Evolutionary conservation across 306 rosid genomes (phyloP).

Genomic region (Rubus idaeus): DNA sequence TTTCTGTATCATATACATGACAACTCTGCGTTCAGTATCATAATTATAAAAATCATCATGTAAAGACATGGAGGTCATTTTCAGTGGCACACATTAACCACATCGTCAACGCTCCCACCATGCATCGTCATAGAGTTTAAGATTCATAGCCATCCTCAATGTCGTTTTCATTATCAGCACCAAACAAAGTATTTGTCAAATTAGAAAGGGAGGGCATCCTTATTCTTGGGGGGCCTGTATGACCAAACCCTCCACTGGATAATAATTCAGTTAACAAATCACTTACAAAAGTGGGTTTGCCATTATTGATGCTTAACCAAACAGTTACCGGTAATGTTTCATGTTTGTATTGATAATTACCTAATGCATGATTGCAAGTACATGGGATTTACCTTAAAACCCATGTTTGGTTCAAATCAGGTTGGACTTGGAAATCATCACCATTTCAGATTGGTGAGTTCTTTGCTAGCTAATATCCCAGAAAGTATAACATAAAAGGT

Average conservation of each 20-base stretch:
- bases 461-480: background rate
- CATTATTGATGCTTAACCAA: background rate
- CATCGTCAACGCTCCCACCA: constrained; percentile 18
- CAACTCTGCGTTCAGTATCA: constrained; percentile 26
- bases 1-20: constrained; percentile 21
- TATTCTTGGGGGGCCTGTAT: background rate
- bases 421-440: too few relatives aligned
- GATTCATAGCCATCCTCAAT: constrained; percentile 28
- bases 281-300: background rate
- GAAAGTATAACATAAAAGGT: background rate
- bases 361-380: background rate
- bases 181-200: constrained; percentile 17
- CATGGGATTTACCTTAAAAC: background rate
- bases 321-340: background rate
- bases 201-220: background rate
- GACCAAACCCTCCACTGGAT: background rate
- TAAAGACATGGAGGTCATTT: constrained; percentile 28
- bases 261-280: background rate
- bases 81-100: constrained; percentile 27
- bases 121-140: background rate
- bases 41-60: constrained; percentile 13
- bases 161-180: constrained; percentile 33
- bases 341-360: background rate
- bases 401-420: background rate
- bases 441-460: too few relatives aligned